Evolutionary conservation across 106 monocot genomes (phyloP).

Genomic region (Platanthera zijinensis): DNA sequence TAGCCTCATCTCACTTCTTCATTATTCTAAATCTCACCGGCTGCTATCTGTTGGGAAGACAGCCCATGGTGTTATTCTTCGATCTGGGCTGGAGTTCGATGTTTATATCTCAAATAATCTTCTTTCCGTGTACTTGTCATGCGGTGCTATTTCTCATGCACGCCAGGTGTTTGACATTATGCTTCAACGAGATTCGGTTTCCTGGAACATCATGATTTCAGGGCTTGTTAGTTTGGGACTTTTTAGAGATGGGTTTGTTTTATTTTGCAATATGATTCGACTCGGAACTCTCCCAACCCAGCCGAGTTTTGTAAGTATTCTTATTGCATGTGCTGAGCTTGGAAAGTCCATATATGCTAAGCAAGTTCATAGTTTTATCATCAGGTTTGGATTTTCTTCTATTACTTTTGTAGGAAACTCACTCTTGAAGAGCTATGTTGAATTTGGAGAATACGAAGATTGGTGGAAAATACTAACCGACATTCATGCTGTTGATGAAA

Average conservation of each 20-base stretch:
- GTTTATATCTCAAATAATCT: constrained; percentile 26
- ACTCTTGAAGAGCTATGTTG: constrained; percentile 23
- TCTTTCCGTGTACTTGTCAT: constrained; percentile 10
- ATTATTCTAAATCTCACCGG: constrained; percentile 3
- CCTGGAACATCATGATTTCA: constrained; percentile 40
- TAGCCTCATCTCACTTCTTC: constrained; percentile 22
- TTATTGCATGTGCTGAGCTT: constrained; percentile 23
- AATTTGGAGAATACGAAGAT: constrained; percentile 13
- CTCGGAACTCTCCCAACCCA: constrained; percentile 22
- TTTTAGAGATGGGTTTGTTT: constrained; percentile 10
- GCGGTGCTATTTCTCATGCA: constrained; percentile 13
- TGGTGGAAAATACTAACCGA: constrained; percentile 18
- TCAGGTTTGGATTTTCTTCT: constrained; percentile 21
- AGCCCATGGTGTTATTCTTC: constrained; percentile 18
- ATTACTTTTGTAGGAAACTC: constrained; percentile 31
- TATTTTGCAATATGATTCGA: constrained; percentile 19
- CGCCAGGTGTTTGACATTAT: constrained; percentile 22
- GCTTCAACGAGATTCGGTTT: constrained; percentile 24
- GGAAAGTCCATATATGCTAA: neutral
- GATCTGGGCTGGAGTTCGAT: constrained; percentile 14
- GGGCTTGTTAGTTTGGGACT: constrained; percentile 13
- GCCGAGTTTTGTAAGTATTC: constrained; percentile 21
- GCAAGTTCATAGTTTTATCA: constrained; percentile 30
- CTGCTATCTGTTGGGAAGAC: constrained; percentile 12
- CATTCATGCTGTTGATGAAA: constrained; percentile 18